These are phyloP conservation scores for Pythium chondricola DNA, from an alignment of 352 stramenopile genomes.

Conservation along the genomic window DNA sequence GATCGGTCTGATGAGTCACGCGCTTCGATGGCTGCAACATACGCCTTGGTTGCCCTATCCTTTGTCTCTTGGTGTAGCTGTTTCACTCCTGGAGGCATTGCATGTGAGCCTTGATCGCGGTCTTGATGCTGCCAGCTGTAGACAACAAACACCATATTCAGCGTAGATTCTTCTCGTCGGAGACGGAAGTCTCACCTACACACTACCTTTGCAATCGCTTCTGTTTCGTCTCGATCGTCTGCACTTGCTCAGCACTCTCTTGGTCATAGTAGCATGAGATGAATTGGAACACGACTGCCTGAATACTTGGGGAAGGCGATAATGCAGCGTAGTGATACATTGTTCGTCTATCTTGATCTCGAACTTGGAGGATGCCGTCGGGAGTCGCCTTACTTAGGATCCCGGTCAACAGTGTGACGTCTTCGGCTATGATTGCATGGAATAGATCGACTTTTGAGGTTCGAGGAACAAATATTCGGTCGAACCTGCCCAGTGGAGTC, in stretches of 20 bases:
- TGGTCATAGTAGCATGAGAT: constrained; percentile 5
- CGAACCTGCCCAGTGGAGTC: neutral
- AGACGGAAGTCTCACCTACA: too few species aligned
- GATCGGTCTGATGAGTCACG: constrained; percentile 35
- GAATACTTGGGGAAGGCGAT: neutral
- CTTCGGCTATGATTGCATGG: constrained; percentile 9
- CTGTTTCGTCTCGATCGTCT: constrained; percentile 5
- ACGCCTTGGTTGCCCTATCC: constrained; percentile 22
- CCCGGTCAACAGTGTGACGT: constrained; percentile 7
- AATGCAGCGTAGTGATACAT: constrained; percentile 18
- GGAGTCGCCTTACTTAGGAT: constrained; percentile 8
- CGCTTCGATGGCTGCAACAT: constrained; percentile 23
- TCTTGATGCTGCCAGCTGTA: too few species aligned
- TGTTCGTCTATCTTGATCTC: constrained; percentile 6
- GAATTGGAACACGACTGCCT: constrained; percentile 15
- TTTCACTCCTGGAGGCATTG: constrained; percentile 37
- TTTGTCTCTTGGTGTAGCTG: constrained; percentile 25
- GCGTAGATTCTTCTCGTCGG: too few species aligned
- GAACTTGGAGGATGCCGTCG: neutral
- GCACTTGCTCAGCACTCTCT: constrained; percentile 1
- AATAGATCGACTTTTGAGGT: constrained; percentile 7
- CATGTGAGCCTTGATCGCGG: too few species aligned
- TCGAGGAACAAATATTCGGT: constrained; percentile 15
- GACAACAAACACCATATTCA: too few species aligned
- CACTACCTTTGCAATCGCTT: constrained; percentile 8